Conservation (phyloP, 352 stramenopile species). For the Globisporangium paddicum region DNA sequence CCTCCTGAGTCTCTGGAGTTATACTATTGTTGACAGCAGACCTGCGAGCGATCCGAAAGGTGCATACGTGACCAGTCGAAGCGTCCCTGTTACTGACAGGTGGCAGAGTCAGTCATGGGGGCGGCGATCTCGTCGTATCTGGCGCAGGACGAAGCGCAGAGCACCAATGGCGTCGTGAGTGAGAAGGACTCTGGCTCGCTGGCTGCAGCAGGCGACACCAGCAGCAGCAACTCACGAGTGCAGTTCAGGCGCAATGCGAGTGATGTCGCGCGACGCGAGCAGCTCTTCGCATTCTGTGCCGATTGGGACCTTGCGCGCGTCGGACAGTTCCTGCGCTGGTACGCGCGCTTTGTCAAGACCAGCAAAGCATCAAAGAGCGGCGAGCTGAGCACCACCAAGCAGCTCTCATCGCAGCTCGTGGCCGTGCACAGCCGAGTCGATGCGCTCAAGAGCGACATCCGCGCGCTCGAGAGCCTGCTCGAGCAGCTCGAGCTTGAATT, state of each 20-base stretch:
- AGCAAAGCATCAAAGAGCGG: not conserved
- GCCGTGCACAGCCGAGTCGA: slow-evolving; percentile 28
- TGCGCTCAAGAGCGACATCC: slow-evolving; percentile 25
- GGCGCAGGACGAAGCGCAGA: slow-evolving; percentile 34
- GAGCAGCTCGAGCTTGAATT: slow-evolving; percentile 37
- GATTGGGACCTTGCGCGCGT: slow-evolving; percentile 55
- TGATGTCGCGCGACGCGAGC: slow-evolving; percentile 39
- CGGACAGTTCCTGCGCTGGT: slow-evolving; percentile 55
- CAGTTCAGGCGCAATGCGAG: slow-evolving; percentile 26
- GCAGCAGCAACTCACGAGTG: not conserved
- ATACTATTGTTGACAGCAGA: no score
- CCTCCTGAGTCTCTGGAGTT: no score
- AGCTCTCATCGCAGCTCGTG: slow-evolving; percentile 11
- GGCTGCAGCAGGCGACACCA: not conserved
- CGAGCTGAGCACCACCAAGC: not conserved
- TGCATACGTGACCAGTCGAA: no score
- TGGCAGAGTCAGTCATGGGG: slow-evolving; percentile 23
- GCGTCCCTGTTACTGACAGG: no score
- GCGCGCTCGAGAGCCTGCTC: slow-evolving; percentile 30
- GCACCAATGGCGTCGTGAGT: slow-evolving; percentile 36
- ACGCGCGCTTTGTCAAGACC: slow-evolving; percentile 29
- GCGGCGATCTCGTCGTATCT: slow-evolving; percentile 36
- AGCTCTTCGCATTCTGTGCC: slow-evolving; percentile 53
- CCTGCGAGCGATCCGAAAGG: no score
- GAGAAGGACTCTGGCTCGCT: slow-evolving; percentile 18